Evolutionary conservation across 2,329 filamentous ascomycete genomes (phyloP), one percentile per base, ranked within the genome.

Genomic region (Ceratocystis variospora): DNA sequence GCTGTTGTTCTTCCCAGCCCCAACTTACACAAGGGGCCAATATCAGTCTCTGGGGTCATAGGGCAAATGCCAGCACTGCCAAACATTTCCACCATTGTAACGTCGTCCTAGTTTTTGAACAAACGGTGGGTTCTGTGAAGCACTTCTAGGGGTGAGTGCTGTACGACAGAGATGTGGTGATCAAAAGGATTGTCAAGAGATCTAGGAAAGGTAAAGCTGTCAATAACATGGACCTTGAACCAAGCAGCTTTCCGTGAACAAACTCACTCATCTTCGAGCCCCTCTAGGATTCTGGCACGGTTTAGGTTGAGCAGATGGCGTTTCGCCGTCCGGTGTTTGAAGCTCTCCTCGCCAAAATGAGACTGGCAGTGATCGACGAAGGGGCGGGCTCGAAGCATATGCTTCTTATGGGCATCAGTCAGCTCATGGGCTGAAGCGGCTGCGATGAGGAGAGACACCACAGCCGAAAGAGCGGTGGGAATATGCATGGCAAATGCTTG

Each of bases 21-120:
- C n/a, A 19, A 68, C 69, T 64, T 70, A 70, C 72, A 80, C 70
- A 79, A 78, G 53, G 80, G 80, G 1, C 80, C 80, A 70, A 81
- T 74, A 2, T 79, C 81, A 10, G 78, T 77, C 69, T 82, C 80
- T 0, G 79, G 79, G 2, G 75, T 78, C 31, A 82, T 73, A 10
- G 81, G 74, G 65, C 80, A 83, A 17, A 77, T 76, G 33, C 73
- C 74, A 62, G 75, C 75, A 25, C 73, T 73, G 2, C 74, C 71
- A 68, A 79, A 79, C 7, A 79, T 71, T 67, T 69, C 72, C 61
- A 70, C 70, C 5, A 74, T 69, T 8, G 72, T 70, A 1, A 75
- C 75, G 33, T 72, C 69, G 3, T 70, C 57, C 8, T 71, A 74
- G 5, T 72, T 72, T 19, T 71, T 66, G 31, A 73, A 72, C 6